Base-by-base conservation (phyloP, 805 yeast genomes). In the Wickerhamiella lipophila region DNA sequence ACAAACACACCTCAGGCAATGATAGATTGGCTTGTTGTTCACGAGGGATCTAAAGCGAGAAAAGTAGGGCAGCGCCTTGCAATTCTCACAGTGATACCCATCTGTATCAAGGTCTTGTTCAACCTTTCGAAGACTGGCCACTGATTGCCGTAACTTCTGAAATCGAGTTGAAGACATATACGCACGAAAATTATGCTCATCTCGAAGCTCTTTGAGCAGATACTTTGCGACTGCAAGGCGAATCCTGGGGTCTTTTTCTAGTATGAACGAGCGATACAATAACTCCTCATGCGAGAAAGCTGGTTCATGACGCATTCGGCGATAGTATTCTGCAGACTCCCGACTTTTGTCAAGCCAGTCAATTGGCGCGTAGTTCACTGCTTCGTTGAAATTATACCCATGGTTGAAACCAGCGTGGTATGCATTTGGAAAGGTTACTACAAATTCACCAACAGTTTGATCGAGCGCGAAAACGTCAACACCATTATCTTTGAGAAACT, bases 371-470 rank as follows among this genome's bases (percentile, higher is more conserved):
- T 64, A 67, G 50, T 67, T 67, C 21, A 67, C 70, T 0, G 70
- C 70, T 50, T 66, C 70, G 49, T 61, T 61, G 46, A 58, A 56
- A 60, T 86, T 86, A 61, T 76, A 85, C 0, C 95, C 95, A 54
- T 79, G 77, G 58, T 87, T 86, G 64, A 87, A 86, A 0, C 95
- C 95, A 0, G 94, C 79, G 66, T 87, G 95, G 60, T 84, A 87
- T 11, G 89, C 94, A 62, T 80, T 80, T 1, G 96, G 96, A 59
- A 80, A 86, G 0, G 95, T 86, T 2, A 86, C 72, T 16, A 86
- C 78, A 60, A 81, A 84, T 58, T 86, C 95, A 46, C 84, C 84
- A 1, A 89, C 81, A 6, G 75, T 65, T 59, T 87, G 96, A 54
- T 83, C 75, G 1, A 85, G 84, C 23, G 73, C 76, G 50, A 64